Percentiles rank a stretch among this genome's conserved stretches.
Conservation (phyloP, 768 basidiomycete species). For the Cyathus striatus region DNA sequence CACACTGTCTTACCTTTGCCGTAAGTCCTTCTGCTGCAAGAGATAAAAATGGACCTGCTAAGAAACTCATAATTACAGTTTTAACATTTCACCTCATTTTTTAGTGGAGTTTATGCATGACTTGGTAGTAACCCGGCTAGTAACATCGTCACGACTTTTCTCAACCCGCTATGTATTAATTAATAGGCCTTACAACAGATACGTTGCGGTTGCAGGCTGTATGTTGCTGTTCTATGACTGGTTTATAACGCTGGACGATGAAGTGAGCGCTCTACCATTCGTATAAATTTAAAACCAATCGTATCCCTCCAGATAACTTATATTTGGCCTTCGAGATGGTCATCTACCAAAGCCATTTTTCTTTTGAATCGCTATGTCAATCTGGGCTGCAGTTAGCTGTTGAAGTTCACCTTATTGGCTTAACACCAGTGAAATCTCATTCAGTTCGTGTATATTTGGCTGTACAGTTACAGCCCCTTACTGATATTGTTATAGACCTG, state of each 20-base stretch:
- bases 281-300: background rate
- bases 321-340: constrained; percentile 14
- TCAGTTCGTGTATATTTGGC: too few species aligned
- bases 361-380: constrained; percentile 15
- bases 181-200: too few species aligned
- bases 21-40: too few species aligned
- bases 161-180: too few species aligned
- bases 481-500: constrained; percentile 3
- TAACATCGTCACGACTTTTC: too few species aligned
- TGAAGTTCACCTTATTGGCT: constrained; percentile 6
- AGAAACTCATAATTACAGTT: too few species aligned
- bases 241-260: constrained; percentile 11
- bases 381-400: constrained; percentile 8
- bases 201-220: constrained; percentile 7
- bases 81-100: too few species aligned
- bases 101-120: background rate
- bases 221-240: constrained; percentile 10
- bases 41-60: too few species aligned
- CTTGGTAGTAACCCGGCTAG: background rate
- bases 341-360: constrained; percentile 12
- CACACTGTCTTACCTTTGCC: too few species aligned
- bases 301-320: constrained; percentile 6
- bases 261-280: constrained; percentile 6
- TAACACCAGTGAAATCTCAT: background rate
- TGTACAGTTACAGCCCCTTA: too few species aligned